Percentiles rank a stretch among this genome's conserved stretches.
These are phyloP conservation scores for Neurospora crassa DNA, from an alignment of 2,329 filamentous ascomycete genomes.

Conservation along the genomic window DNA sequence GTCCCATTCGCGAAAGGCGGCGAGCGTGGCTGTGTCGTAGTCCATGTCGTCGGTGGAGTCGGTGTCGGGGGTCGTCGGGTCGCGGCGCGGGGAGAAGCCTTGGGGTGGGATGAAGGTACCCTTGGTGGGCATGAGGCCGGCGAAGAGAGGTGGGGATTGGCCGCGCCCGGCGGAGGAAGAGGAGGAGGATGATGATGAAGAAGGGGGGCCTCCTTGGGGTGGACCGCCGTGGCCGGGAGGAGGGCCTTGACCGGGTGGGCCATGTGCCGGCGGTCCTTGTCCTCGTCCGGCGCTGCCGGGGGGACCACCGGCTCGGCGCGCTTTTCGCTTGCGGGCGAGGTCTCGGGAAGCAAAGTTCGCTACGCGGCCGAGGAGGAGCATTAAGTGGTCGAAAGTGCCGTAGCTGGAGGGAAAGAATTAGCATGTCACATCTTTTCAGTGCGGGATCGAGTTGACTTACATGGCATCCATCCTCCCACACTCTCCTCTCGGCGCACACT, in stretches of 20 bases:
- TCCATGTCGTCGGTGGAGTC: slow-evolving; percentile 43
- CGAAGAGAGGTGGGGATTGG: slow-evolving; percentile 37
- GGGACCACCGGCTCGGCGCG: slow-evolving; percentile 47
- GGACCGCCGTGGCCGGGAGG: no score
- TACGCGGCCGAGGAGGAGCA: slow-evolving; percentile 71
- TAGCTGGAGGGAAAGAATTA: slow-evolving; percentile 45
- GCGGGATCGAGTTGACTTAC: slow-evolving; percentile 31
- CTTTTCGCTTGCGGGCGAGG: slow-evolving; percentile 64
- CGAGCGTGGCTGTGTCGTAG: slow-evolving; percentile 53
- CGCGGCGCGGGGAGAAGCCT: slow-evolving; percentile 43
- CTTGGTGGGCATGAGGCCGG: slow-evolving; percentile 43
- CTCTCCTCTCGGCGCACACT: slow-evolving; percentile 76
- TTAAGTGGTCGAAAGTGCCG: slow-evolving; percentile 80
- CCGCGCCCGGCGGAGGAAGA: slow-evolving; percentile 20
- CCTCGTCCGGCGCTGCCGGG: slow-evolving; percentile 17
- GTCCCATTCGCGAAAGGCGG: slow-evolving; percentile 72
- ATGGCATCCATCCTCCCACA: slow-evolving; percentile 67
- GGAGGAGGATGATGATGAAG: slow-evolving; percentile 20
- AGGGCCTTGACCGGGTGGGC: slow-evolving; percentile 5
- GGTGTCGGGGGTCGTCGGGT: slow-evolving; percentile 31
- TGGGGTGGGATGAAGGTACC: slow-evolving; percentile 40
- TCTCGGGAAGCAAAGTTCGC: slow-evolving; percentile 72
- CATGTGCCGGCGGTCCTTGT: not conserved
- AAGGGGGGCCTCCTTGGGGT: not conserved
- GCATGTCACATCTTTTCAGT: slow-evolving; percentile 1